Conservation (phyloP, 768 basidiomycete species). For the Paxillus involutus region DNA sequence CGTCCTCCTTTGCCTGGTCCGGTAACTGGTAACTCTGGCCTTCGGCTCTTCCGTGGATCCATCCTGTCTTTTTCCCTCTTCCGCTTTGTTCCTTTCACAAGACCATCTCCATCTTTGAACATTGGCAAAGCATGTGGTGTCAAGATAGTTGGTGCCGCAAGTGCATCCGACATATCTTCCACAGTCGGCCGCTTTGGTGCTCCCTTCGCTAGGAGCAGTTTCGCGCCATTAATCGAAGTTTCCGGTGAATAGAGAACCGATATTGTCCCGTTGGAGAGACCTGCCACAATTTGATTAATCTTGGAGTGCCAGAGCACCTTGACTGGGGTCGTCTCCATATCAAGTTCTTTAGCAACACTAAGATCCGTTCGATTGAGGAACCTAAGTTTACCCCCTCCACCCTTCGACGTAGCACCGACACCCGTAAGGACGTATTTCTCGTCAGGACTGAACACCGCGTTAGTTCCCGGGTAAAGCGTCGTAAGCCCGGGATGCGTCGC, state of each 20-base stretch:
- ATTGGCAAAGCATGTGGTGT: constrained; percentile 91
- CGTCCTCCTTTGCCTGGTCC: constrained; percentile 94
- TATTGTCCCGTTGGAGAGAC: constrained; percentile 85
- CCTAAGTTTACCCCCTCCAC: constrained; percentile 67
- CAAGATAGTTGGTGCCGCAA: constrained; percentile 83
- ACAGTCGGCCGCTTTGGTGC: constrained; percentile 77
- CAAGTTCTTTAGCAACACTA: constrained; percentile 64
- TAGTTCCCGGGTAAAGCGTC: constrained; percentile 89
- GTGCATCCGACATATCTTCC: constrained; percentile 86
- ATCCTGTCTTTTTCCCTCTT: constrained; percentile 86
- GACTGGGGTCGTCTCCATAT: constrained; percentile 79
- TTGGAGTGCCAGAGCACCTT: constrained; percentile 93
- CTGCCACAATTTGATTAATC: constrained; percentile 94
- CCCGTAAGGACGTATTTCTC: constrained; percentile 89
- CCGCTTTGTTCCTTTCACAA: constrained; percentile 76
- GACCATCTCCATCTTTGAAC: constrained; percentile 78
- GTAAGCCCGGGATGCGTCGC: constrained; percentile 60
- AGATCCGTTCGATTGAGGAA: constrained; percentile 73
- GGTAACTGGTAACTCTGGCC: constrained; percentile 89
- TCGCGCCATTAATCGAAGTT: constrained; percentile 89
- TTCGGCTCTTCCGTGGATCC: constrained; percentile 89
- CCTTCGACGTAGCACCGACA: constrained; percentile 63
- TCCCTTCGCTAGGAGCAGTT: constrained; percentile 85
- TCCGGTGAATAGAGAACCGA: constrained; percentile 90
- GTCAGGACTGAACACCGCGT: constrained; percentile 94